Percentiles rank a stretch among this genome's conserved stretches.
These are phyloP conservation scores for Macadamia tetraphylla DNA, from an alignment of 164 flowering plant species.

Conservation along the genomic window DNA sequence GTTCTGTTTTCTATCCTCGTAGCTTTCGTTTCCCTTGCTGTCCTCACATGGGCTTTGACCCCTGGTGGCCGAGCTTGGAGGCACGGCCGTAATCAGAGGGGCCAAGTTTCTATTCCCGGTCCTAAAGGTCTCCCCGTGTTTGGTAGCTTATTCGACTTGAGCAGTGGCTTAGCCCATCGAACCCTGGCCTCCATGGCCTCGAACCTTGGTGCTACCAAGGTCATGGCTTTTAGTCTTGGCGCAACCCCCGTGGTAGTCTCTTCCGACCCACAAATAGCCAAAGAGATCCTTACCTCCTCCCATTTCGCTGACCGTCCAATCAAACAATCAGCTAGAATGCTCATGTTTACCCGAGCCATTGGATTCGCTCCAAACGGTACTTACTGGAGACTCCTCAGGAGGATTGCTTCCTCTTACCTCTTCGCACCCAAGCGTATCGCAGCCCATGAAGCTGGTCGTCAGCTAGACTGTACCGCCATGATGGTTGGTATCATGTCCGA, in stretches of 20 bases:
- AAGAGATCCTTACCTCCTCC: conserved; percentile 55
- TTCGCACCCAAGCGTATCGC: conserved; percentile 47
- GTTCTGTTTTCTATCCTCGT: conserved; percentile 22
- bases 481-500: conserved; percentile 24
- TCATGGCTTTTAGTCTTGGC: conserved; percentile 78
- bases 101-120: conserved; percentile 47
- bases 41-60: conserved; percentile 47
- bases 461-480: conserved; percentile 38
- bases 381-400: conserved; percentile 65
- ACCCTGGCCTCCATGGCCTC: conserved; percentile 42
- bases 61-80: conserved; percentile 65
- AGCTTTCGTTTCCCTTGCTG: conserved; percentile 13
- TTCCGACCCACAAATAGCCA: conserved; percentile 46
- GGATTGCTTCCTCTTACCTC: conserved; percentile 58
- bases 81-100: conserved; percentile 38
- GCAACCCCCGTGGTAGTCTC: conserved; percentile 54
- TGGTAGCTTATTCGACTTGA: conserved; percentile 43
- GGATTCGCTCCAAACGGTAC: conserved; percentile 74
- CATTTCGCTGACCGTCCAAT: conserved; percentile 70
- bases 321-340: conserved; percentile 56
- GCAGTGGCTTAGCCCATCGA: conserved; percentile 55
- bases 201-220: conserved; percentile 18
- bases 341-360: conserved; percentile 72
- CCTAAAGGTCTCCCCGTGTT: conserved; percentile 57
- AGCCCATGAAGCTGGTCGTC: conserved; percentile 44